Evolutionary conservation across 2,329 filamentous ascomycete species (phyloP).

Genomic region (Raffaelea deltoideospora): DNA sequence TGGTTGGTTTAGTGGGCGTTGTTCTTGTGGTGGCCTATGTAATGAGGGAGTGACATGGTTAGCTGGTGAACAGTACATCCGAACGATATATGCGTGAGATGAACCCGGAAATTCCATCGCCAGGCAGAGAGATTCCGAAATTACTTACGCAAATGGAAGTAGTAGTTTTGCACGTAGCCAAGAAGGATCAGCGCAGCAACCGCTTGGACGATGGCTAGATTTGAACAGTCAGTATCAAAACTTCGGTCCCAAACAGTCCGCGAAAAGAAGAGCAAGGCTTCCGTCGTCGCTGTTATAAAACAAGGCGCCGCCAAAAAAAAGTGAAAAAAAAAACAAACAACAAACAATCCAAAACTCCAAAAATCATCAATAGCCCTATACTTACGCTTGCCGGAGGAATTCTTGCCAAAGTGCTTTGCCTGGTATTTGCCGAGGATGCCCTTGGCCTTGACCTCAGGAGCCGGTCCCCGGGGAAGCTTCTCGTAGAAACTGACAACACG

Average conservation of each 20-base stretch:
- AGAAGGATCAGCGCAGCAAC: constrained; percentile 64
- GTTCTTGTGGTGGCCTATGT: constrained; percentile 97
- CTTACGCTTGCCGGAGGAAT: constrained; percentile 77
- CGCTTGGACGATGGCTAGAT: constrained; percentile 73
- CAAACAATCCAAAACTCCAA: too few relatives aligned
- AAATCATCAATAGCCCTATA: constrained; percentile 12
- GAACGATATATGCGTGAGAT: neutral
- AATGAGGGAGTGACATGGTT: neutral
- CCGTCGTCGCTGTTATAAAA: neutral
- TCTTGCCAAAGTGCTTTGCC: constrained; percentile 88
- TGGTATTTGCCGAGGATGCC: constrained; percentile 78
- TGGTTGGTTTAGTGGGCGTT: constrained; percentile 98
- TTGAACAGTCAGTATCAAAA: constrained; percentile 3
- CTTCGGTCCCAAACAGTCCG: neutral
- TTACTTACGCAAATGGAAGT: constrained; percentile 94
- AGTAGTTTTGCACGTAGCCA: constrained; percentile 97
- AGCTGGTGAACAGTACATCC: neutral
- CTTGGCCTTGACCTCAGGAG: constrained; percentile 67
- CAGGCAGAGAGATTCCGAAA: neutral
- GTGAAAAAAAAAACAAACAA: neutral
- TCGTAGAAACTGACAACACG: constrained; percentile 98
- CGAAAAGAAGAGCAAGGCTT: neutral
- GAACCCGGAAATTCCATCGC: neutral
- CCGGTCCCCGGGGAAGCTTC: constrained; percentile 85
- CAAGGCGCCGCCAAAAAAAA: neutral